Evolutionary conservation across 768 basidiomycete genomes (phyloP), one percentile per base, ranked within the genome.

Genomic region (Amanita subjunquillea): DNA sequence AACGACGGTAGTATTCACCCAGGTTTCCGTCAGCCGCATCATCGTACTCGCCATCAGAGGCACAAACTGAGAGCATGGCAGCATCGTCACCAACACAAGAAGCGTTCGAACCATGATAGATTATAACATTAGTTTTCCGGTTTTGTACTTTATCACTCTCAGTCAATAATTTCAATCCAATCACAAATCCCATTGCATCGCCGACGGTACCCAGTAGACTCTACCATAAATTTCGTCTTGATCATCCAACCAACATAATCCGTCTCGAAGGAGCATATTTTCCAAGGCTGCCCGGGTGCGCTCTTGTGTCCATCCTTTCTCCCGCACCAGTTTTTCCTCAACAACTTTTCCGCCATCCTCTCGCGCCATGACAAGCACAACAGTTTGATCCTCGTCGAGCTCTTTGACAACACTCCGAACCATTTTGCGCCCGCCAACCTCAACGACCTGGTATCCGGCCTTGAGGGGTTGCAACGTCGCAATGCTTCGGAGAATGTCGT

Each of bases 231-330:
- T 64, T 58, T 82, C 80, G 50, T 87, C 90, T 66, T 96, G 92
- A 23, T 90, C 85, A 61, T 99, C 96, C 29, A 98, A 63, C 96
- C 96, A 99, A 54, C 91, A 94, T 23, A 95, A 70, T 1, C 94
- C 95, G 56, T 98, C 93, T 25, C 86, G 75, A 56, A 91, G 73
- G 12, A 94, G 76, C 83, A 95, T 93, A 56, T 94, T 93, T 60
- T 92, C 85, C 60, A 98, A 66, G 1, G 86, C 93, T 9, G 80
- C 76, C 45, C 76, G 72, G 3, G 88, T 85, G 25, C 96, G 77
- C 34, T 87, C 87, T 46, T 74, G 65, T 1, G 80, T 80, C 96
- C 96, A 99, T 4, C 82, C 84, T 13, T 78, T 80, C 49, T 74
- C 66, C 29, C 63, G 60, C 42, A 85, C 75, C 25, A 94, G 67